Evolutionary conservation across 2,329 filamentous ascomycete species (phyloP).

Genomic region (Didymellaceae sp.): DNA sequence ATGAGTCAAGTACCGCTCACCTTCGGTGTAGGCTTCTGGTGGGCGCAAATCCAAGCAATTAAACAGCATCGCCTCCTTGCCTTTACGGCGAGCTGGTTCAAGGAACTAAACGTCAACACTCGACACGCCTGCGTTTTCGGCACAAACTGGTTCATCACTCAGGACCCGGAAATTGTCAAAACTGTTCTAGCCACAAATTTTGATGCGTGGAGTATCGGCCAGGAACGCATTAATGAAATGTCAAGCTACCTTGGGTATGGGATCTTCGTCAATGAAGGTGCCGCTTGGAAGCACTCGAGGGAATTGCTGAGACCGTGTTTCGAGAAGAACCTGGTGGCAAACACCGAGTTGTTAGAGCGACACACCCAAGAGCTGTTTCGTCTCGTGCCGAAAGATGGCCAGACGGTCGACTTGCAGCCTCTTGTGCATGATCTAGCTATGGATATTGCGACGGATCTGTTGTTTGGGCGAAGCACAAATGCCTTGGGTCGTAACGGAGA

Average conservation of each 20-base stretch:
- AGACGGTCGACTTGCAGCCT: slow-evolving; percentile 33
- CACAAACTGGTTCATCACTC: slow-evolving; percentile 21
- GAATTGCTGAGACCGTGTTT: slow-evolving; percentile 40
- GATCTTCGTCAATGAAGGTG: slow-evolving; percentile 36
- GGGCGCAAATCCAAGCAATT: slow-evolving; percentile 46
- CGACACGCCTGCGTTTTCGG: slow-evolving; percentile 16
- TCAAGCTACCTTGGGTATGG: slow-evolving; percentile 26
- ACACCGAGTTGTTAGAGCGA: slow-evolving; percentile 30
- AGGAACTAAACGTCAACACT: slow-evolving; percentile 18
- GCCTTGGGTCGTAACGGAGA: slow-evolving; percentile 3
- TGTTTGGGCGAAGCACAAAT: slow-evolving; percentile 37
- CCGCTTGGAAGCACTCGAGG: slow-evolving; percentile 37
- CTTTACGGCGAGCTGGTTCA: slow-evolving; percentile 6
- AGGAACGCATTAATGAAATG: slow-evolving; percentile 21
- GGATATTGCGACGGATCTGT: slow-evolving; percentile 35
- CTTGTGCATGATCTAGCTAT: slow-evolving; percentile 35
- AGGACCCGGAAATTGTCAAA: slow-evolving; percentile 38
- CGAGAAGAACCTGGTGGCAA: slow-evolving; percentile 30
- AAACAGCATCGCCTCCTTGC: slow-evolving; percentile 28
- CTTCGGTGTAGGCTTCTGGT: slow-evolving; percentile 55
- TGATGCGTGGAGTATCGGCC: slow-evolving; percentile 26
- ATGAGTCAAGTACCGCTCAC: slow-evolving; percentile 42
- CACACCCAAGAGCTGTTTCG: slow-evolving; percentile 29
- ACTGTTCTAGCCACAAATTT: slow-evolving; percentile 30
- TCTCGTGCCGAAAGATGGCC: slow-evolving; percentile 28